Conservation (phyloP, 2,329 filamentous ascomycete genomes). For the Nothopassalora personata region DNA sequence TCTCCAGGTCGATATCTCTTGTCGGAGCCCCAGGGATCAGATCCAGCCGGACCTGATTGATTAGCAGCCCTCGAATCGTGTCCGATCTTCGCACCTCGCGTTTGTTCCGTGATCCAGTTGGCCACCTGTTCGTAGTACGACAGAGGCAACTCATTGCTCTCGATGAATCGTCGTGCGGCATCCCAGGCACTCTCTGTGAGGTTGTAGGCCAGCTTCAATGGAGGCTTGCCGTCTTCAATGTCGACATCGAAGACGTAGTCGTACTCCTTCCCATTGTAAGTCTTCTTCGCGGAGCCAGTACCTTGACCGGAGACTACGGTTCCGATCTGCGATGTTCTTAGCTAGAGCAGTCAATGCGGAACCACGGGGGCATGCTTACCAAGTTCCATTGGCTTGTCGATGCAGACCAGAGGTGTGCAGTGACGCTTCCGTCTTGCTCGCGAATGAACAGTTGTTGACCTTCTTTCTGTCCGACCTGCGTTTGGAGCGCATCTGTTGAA, state of each 20-base stretch:
- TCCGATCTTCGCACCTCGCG: slow-evolving; percentile 78
- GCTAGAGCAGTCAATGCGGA: not conserved
- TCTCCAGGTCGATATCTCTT: slow-evolving; percentile 73
- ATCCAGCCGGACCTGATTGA: slow-evolving; percentile 44
- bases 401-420: slow-evolving; percentile 80
- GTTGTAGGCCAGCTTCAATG: slow-evolving; percentile 91
- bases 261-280: slow-evolving; percentile 79
- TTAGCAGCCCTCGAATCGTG: slow-evolving; percentile 35
- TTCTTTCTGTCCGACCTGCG: slow-evolving; percentile 85
- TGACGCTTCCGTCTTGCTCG: slow-evolving; percentile 73
- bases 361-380: slow-evolving; percentile 10
- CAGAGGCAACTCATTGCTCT: slow-evolving; percentile 80
- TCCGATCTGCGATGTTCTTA: slow-evolving; percentile 58
- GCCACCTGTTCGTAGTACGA: slow-evolving; percentile 87
- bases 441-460: slow-evolving; percentile 91
- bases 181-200: slow-evolving; percentile 89
- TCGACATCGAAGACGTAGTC: slow-evolving; percentile 97
- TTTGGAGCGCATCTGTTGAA: slow-evolving; percentile 64
- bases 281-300: slow-evolving; percentile 64
- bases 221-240: slow-evolving; percentile 88
- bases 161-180: slow-evolving; percentile 82
- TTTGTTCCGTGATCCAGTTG: slow-evolving; percentile 87
- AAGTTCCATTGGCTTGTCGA: slow-evolving; percentile 33
- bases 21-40: slow-evolving; percentile 74
- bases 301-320: slow-evolving; percentile 86